These are phyloP conservation scores for Blastomyces gilchristii DNA, from an alignment of 2,329 filamentous ascomycete genomes.

Conservation along the genomic window DNA sequence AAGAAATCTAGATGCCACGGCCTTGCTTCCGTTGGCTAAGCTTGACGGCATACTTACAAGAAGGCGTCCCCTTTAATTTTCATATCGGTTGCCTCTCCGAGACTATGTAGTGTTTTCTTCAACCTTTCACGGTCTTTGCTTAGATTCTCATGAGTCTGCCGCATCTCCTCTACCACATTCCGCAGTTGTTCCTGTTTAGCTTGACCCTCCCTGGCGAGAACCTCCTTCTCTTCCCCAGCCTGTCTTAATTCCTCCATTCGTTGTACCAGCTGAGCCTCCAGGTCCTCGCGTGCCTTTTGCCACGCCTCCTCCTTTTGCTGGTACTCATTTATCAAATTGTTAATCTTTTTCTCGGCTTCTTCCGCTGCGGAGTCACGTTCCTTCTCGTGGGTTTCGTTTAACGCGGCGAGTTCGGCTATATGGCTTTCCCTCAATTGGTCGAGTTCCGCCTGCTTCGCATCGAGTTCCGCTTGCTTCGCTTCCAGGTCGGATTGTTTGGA, in stretches of 20 bases:
- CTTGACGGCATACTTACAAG: slow-evolving; percentile 36
- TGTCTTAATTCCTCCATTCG: slow-evolving; percentile 37
- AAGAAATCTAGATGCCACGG: slow-evolving; percentile 12
- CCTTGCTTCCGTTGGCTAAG: slow-evolving; percentile 2
- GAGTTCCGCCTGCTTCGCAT: slow-evolving; percentile 24
- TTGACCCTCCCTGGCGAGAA: slow-evolving; percentile 29
- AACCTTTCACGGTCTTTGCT: slow-evolving; percentile 43
- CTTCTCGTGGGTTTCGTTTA: slow-evolving; percentile 15
- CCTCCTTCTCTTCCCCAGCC: slow-evolving; percentile 27
- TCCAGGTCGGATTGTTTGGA: slow-evolving; percentile 14
- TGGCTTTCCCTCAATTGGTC: slow-evolving; percentile 24
- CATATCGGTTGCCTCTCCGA: slow-evolving; percentile 43
- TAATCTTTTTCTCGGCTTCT: slow-evolving; percentile 21
- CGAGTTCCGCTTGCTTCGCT: slow-evolving; percentile 18
- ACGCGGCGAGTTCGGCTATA: slow-evolving; percentile 15
- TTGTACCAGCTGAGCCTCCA: slow-evolving; percentile 30
- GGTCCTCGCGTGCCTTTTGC: slow-evolving; percentile 24
- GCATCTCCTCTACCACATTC: slow-evolving; percentile 33
- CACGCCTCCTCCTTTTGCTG: slow-evolving; percentile 27
- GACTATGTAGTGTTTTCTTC: slow-evolving; percentile 41
- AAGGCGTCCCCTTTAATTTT: slow-evolving; percentile 41
- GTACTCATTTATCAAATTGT: slow-evolving; percentile 20
- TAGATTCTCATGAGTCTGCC: slow-evolving; percentile 41
- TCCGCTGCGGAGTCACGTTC: slow-evolving; percentile 15
- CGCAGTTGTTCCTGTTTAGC: slow-evolving; percentile 39